Percentiles rank a stretch among this genome's conserved stretches.
phyloP scores from a whole-genome alignment of 371 early-diverging fungal genomes.

The Zychaea mexicana region DNA sequence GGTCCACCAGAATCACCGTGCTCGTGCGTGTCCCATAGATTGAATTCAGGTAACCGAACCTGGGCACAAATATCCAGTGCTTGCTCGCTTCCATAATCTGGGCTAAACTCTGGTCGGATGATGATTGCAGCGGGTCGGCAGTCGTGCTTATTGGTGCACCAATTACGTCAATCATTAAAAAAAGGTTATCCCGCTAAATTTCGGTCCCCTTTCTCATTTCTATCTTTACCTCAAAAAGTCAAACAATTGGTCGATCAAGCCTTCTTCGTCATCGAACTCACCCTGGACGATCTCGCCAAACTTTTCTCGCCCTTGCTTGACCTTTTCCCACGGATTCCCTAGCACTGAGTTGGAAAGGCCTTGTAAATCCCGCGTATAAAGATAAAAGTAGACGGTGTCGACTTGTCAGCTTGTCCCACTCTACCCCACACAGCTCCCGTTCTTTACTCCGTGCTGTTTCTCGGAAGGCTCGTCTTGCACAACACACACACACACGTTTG shows the following conservation, averaged over 20 bases:
- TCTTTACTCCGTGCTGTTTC: too few species aligned
- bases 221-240: conserved; percentile 38
- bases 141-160: not conserved
- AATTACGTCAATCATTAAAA: not conserved
- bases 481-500: too few species aligned
- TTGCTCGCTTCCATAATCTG: conserved; percentile 26
- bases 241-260: conserved; percentile 48
- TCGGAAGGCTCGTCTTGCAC: too few species aligned
- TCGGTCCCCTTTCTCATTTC: not conserved
- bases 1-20: conserved; percentile 55
- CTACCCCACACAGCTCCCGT: too few species aligned
- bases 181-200: not conserved
- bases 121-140: not conserved
- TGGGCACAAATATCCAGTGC: conserved; percentile 39
- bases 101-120: conserved; percentile 7
- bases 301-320: conserved; percentile 36
- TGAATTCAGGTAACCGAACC: conserved; percentile 14
- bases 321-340: conserved; percentile 55
- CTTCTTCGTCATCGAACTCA: conserved; percentile 18
- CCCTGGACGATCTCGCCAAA: conserved; percentile 34
- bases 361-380: conserved; percentile 8
- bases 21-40: conserved; percentile 58
- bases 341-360: conserved; percentile 58
- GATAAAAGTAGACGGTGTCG: too few species aligned
- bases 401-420: too few species aligned